A percentile compares a stretch with the other conserved stretches of the same genome.
phyloP scores from a whole-genome alignment of 176 grass and related monocot genomes.

The Musa itinerans region DNA sequence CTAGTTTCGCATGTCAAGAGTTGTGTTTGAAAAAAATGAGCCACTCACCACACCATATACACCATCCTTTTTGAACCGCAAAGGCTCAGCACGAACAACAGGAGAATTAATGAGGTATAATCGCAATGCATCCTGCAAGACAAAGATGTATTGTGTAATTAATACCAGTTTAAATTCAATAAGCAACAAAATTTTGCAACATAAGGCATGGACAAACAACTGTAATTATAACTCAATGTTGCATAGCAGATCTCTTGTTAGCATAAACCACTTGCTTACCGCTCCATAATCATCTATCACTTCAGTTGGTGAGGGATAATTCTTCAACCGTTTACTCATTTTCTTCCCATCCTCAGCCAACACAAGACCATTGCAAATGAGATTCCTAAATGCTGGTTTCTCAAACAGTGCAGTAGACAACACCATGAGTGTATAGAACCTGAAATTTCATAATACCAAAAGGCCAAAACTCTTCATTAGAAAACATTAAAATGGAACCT shows the following conservation, averaged over 20 bases:
- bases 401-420: slow-evolving; percentile 93
- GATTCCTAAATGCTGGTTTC: slow-evolving; percentile 98
- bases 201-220: neutral
- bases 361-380: slow-evolving; percentile 96
- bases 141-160: slow-evolving; percentile 17
- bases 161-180: neutral
- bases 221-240: neutral
- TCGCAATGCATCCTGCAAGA: slow-evolving; percentile 81
- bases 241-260: neutral
- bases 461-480: neutral
- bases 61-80: slow-evolving; percentile 81
- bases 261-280: slow-evolving; percentile 43
- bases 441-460: slow-evolving; percentile 22
- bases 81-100: slow-evolving; percentile 86
- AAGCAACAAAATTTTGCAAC: neutral
- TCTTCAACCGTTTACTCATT: slow-evolving; percentile 99
- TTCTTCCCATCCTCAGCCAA: slow-evolving; percentile 98
- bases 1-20: neutral
- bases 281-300: slow-evolving; percentile 86
- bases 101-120: slow-evolving; percentile 95
- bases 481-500: neutral
- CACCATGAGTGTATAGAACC: slow-evolving; percentile 99
- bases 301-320: slow-evolving; percentile 73
- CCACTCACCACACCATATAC: slow-evolving; percentile 89
- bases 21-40: slow-evolving; percentile 4